phyloP scores from a whole-genome alignment of 805 yeast species.

The Metschnikowia kofuensis region DNA sequence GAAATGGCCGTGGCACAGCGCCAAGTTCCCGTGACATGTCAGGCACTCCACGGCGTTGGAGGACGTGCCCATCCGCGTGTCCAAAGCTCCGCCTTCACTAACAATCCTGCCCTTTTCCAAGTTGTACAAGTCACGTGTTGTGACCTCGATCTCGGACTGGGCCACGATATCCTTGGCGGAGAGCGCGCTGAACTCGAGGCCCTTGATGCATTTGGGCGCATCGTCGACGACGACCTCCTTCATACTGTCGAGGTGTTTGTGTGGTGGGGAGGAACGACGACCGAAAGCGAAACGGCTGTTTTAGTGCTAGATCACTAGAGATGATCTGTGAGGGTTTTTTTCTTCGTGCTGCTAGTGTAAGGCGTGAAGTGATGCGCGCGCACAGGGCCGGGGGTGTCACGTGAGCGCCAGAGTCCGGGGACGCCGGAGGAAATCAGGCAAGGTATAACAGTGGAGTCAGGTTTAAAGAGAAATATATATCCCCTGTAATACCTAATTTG shows the following conservation, averaged over 20 bases:
- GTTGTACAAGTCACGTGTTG: conserved; percentile 88
- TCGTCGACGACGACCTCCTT: conserved; percentile 62
- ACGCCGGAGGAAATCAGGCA: too few species aligned
- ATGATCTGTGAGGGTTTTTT: conserved; percentile 1
- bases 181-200: conserved; percentile 89
- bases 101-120: conserved; percentile 86
- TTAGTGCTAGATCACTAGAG: background rate
- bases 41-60: conserved; percentile 80
- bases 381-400: too few species aligned
- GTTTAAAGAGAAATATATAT: too few species aligned
- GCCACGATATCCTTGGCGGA: conserved; percentile 87
- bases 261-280: background rate
- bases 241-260: conserved; percentile 20
- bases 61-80: conserved; percentile 90
- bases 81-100: conserved; percentile 82
- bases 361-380: background rate
- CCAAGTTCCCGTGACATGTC: conserved; percentile 89
- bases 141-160: conserved; percentile 91
- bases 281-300: background rate
- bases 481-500: too few species aligned
- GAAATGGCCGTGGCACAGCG: conserved; percentile 97
- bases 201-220: conserved; percentile 87
- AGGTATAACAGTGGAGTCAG: too few species aligned
- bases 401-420: too few species aligned
- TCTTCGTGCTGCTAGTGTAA: too few species aligned